Percentiles rank a stretch among this genome's conserved stretches.
phyloP scores from a whole-genome alignment of 1,284 basidiomycete species.

The Vanrija sp. region DNA sequence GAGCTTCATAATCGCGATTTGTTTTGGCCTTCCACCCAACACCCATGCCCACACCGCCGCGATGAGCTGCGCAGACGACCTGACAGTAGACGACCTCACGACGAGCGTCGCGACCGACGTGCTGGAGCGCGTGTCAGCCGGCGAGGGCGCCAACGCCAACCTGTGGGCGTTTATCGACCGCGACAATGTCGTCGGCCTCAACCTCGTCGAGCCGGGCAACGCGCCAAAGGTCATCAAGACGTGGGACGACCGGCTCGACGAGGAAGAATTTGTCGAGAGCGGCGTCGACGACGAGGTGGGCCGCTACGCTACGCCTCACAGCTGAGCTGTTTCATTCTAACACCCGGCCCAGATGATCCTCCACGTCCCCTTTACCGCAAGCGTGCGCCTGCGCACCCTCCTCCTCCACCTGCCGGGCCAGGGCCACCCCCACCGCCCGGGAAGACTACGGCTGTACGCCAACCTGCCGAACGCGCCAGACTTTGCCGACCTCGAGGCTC shows the following conservation, averaged over 20 bases:
- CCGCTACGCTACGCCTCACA: too few relatives aligned
- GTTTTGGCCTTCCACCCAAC: too few relatives aligned
- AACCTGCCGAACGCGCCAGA: constrained; percentile 44
- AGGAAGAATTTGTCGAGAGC: constrained; percentile 40
- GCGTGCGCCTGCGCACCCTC: constrained; percentile 44
- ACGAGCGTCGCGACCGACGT: constrained; percentile 35
- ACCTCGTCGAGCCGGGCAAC: constrained; percentile 32
- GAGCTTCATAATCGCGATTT: too few relatives aligned
- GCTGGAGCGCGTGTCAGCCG: constrained; percentile 45
- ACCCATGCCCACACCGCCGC: not conserved
- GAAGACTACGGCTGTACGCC: constrained; percentile 39
- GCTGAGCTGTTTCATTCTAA: not conserved
- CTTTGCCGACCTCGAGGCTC: constrained; percentile 44
- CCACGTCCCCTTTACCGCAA: constrained; percentile 46
- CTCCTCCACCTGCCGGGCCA: constrained; percentile 42
- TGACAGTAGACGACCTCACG: constrained; percentile 44
- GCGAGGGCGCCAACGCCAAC: constrained; percentile 46
- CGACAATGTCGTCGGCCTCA: constrained; percentile 46
- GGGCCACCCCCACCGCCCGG: constrained; percentile 42
- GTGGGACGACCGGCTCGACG: constrained; percentile 48
- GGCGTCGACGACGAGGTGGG: constrained; percentile 50
- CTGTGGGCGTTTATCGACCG: constrained; percentile 47
- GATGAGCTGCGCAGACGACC: constrained; percentile 50
- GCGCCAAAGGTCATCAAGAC: constrained; percentile 48
- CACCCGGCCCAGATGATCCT: constrained; percentile 43